Evolutionary conservation across 495 filamentous ascomycete species (phyloP), one percentile per base, ranked within the genome.

Genomic region (Penicillium soppii): DNA sequence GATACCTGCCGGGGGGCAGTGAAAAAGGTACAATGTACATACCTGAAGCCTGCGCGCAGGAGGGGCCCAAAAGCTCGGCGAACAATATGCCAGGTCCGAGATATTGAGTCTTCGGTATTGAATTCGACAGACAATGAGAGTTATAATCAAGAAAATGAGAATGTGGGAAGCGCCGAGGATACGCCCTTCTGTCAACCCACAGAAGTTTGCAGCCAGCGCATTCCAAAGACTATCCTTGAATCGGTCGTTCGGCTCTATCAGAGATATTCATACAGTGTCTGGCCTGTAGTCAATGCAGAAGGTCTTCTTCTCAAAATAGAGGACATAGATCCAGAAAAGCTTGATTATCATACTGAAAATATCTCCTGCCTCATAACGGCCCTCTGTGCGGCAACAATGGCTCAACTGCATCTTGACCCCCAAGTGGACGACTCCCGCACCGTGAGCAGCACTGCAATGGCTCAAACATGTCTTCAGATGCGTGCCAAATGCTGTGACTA

Each of bases 321-420:
- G 9, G 44, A 55, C 43, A 38, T 61, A 12, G 27, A 55, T 4
- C 44, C 43, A 3, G 47, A 53, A 13, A 43, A 22, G 10, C 36
- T 19, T 22, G 32, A n/a, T 0, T n/a, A 47, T 6, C 19, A 46
- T 9, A 41, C 46, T 2, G 45, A 46, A 7, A 54, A 47, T 10
- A 41, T 54, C 9, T 40, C 53, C 8, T 62, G 60, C 52, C 52
- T 66, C 19, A 51, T 46, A 1, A 58, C 58, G 21, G 67, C 67
- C 3, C 56, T 70, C 23, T 70, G 59, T 29, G 64, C 67, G 1
- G 67, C 67, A 8, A 67, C 67, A 6, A 68, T 70, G 59, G 62
- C 67, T 10, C 67, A 70, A 41, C 37, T 68, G 45, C 56, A 70
- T 12, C 54, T 70, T 8, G 38, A 46, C 1, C 62, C 64, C 6